Base-by-base conservation (phyloP, 2,329 filamentous ascomycete species). In the Pseudodiploospora longispora region DNA sequence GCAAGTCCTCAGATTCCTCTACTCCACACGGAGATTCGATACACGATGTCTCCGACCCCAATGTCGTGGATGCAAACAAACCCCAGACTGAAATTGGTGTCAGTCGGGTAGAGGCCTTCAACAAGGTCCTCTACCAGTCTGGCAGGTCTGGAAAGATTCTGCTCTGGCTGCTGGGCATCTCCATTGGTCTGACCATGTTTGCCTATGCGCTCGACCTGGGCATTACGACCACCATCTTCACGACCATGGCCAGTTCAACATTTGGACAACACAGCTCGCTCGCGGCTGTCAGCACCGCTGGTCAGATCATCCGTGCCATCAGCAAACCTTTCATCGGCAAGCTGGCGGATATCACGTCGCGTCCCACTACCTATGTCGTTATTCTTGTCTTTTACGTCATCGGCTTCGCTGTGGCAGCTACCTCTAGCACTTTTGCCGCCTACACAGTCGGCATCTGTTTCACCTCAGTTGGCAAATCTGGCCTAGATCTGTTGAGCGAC, bases 401-500 rank as follows among this genome's bases (percentile, higher is more conserved):
- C 2, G 61, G 62, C 43, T 65, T 63, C 38, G 52, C 49, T 19
- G 19, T 19, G 19, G 61, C 62, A 0, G 63, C 63, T 31, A 61
- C 55, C 46, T 51, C 62, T 1, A 47, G 39, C 31, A 57, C 49
- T 34, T 61, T 65, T 29, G 53, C 61, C 0, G 44, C 63, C 7
- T 65, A 65, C 43, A 62, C 58, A 3, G 46, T 65, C 4, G 63
- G 62, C 10, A 58, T 63, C 30, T 63, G 56, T 49, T 65, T 65
- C 43, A 64, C 61, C 56, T 74, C 71, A 33, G 70, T 81, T 32
- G 82, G 82, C 10, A 66, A 70, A 42, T 73, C 71, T 6, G 81
- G 79, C 29, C 65, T 84, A 40, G 73, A 74, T 43, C 84, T 82
- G 53, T 69, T 72, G n/a, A 66, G 83, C 27, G 73, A 76, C 46